These are phyloP conservation scores for Albugo laibachii DNA, from an alignment of 352 stramenopile species.

Conservation along the genomic window DNA sequence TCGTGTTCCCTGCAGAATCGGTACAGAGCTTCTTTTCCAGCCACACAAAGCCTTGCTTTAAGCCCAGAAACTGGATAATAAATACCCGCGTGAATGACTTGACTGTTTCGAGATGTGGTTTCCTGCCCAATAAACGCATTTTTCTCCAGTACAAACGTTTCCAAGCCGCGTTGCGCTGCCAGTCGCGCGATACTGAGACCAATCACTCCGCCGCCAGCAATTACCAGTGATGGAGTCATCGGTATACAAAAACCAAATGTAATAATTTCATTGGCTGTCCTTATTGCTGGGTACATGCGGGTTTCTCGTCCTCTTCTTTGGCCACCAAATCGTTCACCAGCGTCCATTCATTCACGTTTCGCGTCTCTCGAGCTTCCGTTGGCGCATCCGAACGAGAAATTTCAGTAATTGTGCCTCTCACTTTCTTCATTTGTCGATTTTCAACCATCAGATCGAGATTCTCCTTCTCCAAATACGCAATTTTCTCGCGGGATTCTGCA, in stretches of 20 bases:
- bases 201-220: conserved; percentile 56
- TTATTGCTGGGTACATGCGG: too few relatives aligned
- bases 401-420: too few relatives aligned
- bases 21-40: conserved; percentile 79
- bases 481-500: conserved; percentile 16
- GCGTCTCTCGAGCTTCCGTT: too few relatives aligned
- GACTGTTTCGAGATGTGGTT: conserved; percentile 83
- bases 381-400: too few relatives aligned
- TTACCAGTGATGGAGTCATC: conserved; percentile 32
- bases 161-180: conserved; percentile 24
- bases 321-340: too few relatives aligned
- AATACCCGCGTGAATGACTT: conserved; percentile 91
- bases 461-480: conserved; percentile 43
- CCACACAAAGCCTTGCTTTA: conserved; percentile 84
- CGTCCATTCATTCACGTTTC: too few relatives aligned
- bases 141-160: conserved; percentile 80
- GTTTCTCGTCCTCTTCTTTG: too few relatives aligned
- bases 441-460: conserved; percentile 44
- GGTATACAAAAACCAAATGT: not conserved
- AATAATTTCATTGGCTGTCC: too few relatives aligned
- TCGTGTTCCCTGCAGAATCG: conserved; percentile 73
- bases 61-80: conserved; percentile 84
- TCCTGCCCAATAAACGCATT: conserved; percentile 65
- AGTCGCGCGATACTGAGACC: conserved; percentile 45
- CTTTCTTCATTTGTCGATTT: conserved; percentile 30